Evolutionary conservation across 169 alveolate genomes (phyloP), one percentile per base, ranked within the genome.

Genomic region (Cryptosporidium parvum): DNA sequence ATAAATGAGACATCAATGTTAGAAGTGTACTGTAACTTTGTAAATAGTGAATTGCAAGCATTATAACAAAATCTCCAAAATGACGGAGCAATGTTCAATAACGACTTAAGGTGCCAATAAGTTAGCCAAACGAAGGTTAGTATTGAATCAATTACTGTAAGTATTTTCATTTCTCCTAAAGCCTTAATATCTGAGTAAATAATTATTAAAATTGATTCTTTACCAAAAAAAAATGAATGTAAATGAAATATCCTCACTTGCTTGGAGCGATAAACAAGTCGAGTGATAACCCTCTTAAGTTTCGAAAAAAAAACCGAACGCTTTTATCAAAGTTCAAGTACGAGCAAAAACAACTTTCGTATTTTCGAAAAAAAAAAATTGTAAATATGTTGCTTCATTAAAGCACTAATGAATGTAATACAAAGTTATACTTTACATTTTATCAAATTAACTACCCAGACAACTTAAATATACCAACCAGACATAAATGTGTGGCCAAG

Each of bases 21-120:
- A 1, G 56, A 42, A 51, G 89, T 80, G 37, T 62, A 67, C 6
- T 80, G 89, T 12, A 80, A 48, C 39, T 70, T 80, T 39, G 89
- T 80, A 65, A 80, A 80, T 48, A 80, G 31, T 5, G 73, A 42
- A 52, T 80, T 80, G 52, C 89, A 80, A 9, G 89, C 44, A 67
- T 80, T 80, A 56, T 80, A 80, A 39, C 80, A 80, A 29, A 80
- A 80, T 16, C 80, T 80, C 89, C 89, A 80, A 48, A 80, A 80
- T 16, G 35, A 23, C 14, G 89, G 89, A 31, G 89, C 89, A 31
- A 80, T 44, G 52, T 80, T 80, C 21, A 65, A 59, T n/a, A 80
- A 35, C 2, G 89, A 80, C 52, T 80, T 80, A 61, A 80, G 62
- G 33, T 80, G 75, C 89, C 89, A 80, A 42, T 80, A 80, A 16